phyloP scores from a whole-genome alignment of 805 yeast genomes.

The Priceomyces fermenticarens region DNA sequence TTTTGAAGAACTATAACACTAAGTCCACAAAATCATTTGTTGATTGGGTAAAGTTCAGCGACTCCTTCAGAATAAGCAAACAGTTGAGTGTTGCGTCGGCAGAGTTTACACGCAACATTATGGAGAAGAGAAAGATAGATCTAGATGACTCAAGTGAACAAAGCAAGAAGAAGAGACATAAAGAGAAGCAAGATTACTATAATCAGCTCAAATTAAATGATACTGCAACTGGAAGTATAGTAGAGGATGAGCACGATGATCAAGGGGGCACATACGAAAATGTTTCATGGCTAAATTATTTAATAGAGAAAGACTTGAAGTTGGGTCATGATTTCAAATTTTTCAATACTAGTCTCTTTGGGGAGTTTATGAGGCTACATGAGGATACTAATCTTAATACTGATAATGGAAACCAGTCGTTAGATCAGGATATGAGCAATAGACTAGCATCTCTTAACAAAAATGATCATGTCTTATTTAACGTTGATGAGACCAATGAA shows the following conservation, averaged over 20 bases:
- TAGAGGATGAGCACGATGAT: conserved; percentile 17
- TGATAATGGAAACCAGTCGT: conserved; percentile 13
- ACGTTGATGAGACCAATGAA: conserved; percentile 18
- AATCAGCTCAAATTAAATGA: conserved; percentile 32
- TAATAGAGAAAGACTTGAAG: conserved; percentile 30
- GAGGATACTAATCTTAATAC: conserved; percentile 30
- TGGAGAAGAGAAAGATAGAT: conserved; percentile 38
- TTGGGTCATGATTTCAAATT: conserved; percentile 38
- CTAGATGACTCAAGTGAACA: conserved; percentile 33
- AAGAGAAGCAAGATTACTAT: conserved; percentile 38
- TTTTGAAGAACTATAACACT: conserved; percentile 26
- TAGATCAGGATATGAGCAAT: conserved; percentile 15
- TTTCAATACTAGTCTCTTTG: conserved; percentile 24
- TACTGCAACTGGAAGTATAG: conserved; percentile 16
- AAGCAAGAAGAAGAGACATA: conserved; percentile 30
- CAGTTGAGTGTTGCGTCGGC: conserved; percentile 29
- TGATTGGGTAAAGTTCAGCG: conserved; percentile 34
- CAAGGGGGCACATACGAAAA: conserved; percentile 21
- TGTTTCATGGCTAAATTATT: conserved; percentile 36
- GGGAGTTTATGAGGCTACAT: conserved; percentile 25
- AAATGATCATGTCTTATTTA: conserved; percentile 27
- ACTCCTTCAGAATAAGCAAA: conserved; percentile 18
- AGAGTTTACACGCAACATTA: conserved; percentile 26
- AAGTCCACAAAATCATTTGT: conserved; percentile 34
- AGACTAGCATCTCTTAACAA: conserved; percentile 21